phyloP scores from a whole-genome alignment of 495 filamentous ascomycete species.

The Trichoderma parareesei region DNA sequence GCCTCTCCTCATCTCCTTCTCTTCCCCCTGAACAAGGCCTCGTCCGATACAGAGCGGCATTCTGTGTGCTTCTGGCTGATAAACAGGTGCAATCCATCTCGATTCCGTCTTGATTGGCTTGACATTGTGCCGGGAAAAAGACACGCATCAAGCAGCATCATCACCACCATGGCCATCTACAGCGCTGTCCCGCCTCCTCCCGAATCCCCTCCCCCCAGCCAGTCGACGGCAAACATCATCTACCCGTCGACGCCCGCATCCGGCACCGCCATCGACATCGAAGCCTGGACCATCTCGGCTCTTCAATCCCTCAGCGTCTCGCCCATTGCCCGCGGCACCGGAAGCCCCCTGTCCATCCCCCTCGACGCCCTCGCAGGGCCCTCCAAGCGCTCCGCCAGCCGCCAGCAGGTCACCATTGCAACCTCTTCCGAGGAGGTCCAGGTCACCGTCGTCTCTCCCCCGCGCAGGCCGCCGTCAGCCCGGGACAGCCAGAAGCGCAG shows the following conservation, averaged over 20 bases:
- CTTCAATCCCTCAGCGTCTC: conserved; percentile 42
- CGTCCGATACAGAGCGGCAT: too few species aligned
- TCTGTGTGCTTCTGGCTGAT: too few species aligned
- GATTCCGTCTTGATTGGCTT: neutral
- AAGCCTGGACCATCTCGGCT: conserved; percentile 41
- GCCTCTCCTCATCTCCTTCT: too few species aligned
- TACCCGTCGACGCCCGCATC: conserved; percentile 22
- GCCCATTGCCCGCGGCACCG: conserved; percentile 34
- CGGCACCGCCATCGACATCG: conserved; percentile 35
- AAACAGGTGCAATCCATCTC: neutral
- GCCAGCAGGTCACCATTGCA: neutral
- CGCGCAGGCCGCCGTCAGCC: conserved; percentile 27
- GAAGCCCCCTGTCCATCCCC: conserved; percentile 38
- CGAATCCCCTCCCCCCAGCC: conserved; percentile 13
- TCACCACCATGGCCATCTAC: conserved; percentile 26
- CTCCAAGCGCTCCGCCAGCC: conserved; percentile 10
- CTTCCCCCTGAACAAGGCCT: too few species aligned
- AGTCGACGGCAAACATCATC: conserved; percentile 14
- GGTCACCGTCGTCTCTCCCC: conserved; percentile 17
- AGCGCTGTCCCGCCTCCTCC: conserved; percentile 32
- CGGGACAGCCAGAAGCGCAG: conserved; percentile 43
- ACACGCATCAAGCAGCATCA: neutral
- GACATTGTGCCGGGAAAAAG: neutral
- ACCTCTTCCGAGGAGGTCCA: neutral
- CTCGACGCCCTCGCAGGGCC: conserved; percentile 24